A percentile compares a stretch with the other conserved stretches of the same genome.
phyloP scores from a whole-genome alignment of 805 yeast genomes.

The Saturnispora diversa region DNA sequence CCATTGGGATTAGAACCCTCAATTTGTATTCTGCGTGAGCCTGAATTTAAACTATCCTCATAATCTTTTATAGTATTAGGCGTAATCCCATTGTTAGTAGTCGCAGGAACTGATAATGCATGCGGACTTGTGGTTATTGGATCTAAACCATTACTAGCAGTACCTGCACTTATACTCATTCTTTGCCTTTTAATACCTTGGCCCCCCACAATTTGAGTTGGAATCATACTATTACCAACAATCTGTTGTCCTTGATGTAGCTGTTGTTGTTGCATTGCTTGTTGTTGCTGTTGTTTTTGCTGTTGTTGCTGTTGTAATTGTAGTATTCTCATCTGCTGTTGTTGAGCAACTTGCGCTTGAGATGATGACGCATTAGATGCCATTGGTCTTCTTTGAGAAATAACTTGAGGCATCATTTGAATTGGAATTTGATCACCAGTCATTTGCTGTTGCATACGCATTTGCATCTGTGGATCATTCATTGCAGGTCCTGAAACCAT shows the following conservation, averaged over 20 bases:
- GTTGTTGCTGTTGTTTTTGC: constrained; percentile 5
- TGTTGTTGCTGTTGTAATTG: constrained; percentile 8
- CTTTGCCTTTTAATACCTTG: constrained; percentile 16
- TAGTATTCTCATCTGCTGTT: constrained; percentile 4
- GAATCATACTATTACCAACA: constrained; percentile 15
- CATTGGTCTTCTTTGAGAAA: constrained; percentile 7
- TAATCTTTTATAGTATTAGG: constrained; percentile 50
- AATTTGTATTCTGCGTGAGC: no score
- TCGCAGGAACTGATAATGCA: constrained; percentile 18
- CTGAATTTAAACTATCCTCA: constrained; percentile 56
- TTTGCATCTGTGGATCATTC: constrained; percentile 12
- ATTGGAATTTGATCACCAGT: constrained; percentile 6
- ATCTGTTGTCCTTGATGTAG: constrained; percentile 16
- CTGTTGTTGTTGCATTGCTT: constrained; percentile 15
- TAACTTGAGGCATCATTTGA: constrained; percentile 5
- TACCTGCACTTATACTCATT: constrained; percentile 17
- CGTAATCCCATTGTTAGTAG: constrained; percentile 8
- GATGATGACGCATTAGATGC: constrained; percentile 1
- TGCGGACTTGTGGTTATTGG: constrained; percentile 14
- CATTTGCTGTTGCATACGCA: constrained; percentile 9
- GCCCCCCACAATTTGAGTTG: constrained; percentile 14
- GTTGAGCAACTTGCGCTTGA: constrained; percentile 9
- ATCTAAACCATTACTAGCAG: constrained; percentile 14
- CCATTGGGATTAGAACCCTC: constrained; percentile 8
- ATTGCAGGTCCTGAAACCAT: constrained; percentile 6